These are phyloP conservation scores for Fraxinus sp. DNA, from an alignment of 305 asterid species.

Conservation along the genomic window DNA sequence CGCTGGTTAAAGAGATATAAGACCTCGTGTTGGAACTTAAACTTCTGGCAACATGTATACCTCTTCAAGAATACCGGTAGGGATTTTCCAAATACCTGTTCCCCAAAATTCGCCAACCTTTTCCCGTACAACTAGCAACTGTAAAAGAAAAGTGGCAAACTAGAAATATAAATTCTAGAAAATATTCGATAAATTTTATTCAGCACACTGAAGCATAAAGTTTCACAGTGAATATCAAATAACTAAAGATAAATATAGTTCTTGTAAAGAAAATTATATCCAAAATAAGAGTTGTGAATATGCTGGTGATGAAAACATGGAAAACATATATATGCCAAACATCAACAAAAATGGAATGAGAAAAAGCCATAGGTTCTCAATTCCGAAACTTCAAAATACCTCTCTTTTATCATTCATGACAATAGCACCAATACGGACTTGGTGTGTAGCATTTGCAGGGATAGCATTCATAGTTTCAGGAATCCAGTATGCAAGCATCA, in stretches of 20 bases:
- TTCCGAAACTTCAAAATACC: conserved; percentile 32
- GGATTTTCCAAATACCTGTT: conserved; percentile 76
- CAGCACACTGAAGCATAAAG: not conserved
- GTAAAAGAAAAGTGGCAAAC: conserved; percentile 6
- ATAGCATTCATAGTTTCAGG: conserved; percentile 50
- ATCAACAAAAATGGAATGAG: not conserved
- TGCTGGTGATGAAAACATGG: not conserved
- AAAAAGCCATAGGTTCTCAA: not conserved
- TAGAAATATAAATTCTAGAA: not conserved
- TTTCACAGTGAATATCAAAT: not conserved
- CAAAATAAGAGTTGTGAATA: not conserved
- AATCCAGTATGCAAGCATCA: conserved; percentile 80
- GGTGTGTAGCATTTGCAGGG: conserved; percentile 79
- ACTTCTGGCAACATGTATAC: conserved; percentile 31
- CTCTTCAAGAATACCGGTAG: conserved; percentile 76
- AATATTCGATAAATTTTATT: not conserved
- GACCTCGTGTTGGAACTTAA: conserved; percentile 12
- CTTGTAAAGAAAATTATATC: not conserved
- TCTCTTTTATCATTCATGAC: conserved; percentile 71
- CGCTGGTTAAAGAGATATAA: not conserved
- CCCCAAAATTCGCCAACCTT: conserved; percentile 54
- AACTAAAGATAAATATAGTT: not conserved
- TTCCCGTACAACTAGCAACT: conserved; percentile 83
- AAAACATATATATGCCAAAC: not conserved
- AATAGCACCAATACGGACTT: conserved; percentile 65